phyloP scores from a whole-genome alignment of 78 protist genomes.

The Dictyostelium firmibasis region DNA sequence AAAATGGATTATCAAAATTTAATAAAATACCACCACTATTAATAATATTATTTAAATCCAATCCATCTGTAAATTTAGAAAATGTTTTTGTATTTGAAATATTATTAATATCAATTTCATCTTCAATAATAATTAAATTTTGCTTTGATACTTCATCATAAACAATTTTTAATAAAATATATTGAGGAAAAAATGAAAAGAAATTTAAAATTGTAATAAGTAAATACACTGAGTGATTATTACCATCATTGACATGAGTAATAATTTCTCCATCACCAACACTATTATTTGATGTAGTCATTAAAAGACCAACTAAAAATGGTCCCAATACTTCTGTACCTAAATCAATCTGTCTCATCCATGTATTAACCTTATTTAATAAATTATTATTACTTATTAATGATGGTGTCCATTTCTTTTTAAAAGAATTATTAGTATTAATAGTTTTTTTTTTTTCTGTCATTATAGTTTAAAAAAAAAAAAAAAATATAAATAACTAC shows the following conservation, averaged over 20 bases:
- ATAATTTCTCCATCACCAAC: background rate
- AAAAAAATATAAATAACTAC: background rate
- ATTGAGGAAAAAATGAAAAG: constrained; percentile 41
- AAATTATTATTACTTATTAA: background rate
- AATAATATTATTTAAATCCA: background rate
- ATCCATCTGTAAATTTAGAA: background rate
- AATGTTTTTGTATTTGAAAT: no score
- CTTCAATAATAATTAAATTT: background rate
- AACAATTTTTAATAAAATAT: background rate
- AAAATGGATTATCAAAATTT: constrained; percentile 6
- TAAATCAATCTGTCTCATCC: constrained; percentile 58
- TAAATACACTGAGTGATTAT: background rate
- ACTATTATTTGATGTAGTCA: background rate
- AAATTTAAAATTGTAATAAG: constrained; percentile 11
- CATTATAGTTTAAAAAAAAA: background rate
- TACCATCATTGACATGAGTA: background rate
- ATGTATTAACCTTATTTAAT: background rate
- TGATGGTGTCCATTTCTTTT: constrained; percentile 46
- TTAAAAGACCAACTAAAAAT: constrained; percentile 22
- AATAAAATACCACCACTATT: background rate
- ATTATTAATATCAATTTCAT: background rate
- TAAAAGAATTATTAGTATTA: background rate
- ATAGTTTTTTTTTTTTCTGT: background rate
- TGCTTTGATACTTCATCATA: background rate
- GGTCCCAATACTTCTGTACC: constrained; percentile 50